These are phyloP conservation scores for Isatis lusitanica DNA, from an alignment of 441 rosid genomes.

Conservation along the genomic window DNA sequence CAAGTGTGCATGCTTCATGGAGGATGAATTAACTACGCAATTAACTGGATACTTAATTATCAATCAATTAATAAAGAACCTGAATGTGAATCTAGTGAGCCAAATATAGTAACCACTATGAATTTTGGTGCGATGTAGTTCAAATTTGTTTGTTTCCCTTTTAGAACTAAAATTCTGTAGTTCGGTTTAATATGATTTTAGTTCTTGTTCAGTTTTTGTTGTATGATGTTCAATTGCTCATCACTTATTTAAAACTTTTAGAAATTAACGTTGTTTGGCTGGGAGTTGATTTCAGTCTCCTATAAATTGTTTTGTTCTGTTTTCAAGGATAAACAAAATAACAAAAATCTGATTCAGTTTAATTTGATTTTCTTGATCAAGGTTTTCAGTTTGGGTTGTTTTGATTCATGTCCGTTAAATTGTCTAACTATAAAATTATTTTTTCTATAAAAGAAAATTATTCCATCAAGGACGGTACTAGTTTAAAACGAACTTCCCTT, in stretches of 20 bases:
- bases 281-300: neutral
- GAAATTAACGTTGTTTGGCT: neutral
- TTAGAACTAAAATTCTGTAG: neutral
- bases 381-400: neutral
- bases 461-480: constrained; percentile 21
- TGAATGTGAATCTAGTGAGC: neutral
- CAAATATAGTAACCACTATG: neutral
- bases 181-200: neutral
- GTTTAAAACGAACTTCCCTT: constrained; percentile 19
- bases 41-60: neutral
- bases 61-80: neutral
- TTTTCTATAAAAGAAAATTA: neutral
- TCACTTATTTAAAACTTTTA: neutral
- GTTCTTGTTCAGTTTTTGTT: neutral
- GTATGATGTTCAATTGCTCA: neutral
- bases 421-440: neutral
- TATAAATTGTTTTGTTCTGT: neutral
- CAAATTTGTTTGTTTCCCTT: neutral
- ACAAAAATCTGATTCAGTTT: neutral
- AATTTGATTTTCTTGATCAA: neutral
- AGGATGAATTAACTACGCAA: neutral
- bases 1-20: constrained; percentile 13
- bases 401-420: neutral
- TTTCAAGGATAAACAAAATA: neutral
- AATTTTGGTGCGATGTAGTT: neutral